phyloP scores from a whole-genome alignment of 2,329 filamentous ascomycete species.

The Furcasterigmium furcatum region DNA sequence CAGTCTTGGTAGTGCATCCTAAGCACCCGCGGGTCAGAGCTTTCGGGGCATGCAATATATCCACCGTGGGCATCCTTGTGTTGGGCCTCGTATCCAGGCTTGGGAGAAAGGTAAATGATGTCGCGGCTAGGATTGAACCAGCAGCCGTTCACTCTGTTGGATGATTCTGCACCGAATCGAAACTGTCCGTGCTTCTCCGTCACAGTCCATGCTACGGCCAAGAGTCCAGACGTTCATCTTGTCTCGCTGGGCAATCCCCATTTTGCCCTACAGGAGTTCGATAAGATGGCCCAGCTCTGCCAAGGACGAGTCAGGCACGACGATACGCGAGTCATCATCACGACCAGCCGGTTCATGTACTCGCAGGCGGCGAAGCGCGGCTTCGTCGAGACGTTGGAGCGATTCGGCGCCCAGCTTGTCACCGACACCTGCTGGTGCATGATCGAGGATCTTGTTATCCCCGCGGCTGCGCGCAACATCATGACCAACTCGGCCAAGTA shows the following conservation, averaged over 20 bases:
- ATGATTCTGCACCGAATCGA: too few relatives aligned
- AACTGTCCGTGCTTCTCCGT: too few relatives aligned
- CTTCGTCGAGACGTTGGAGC: slow-evolving; percentile 21
- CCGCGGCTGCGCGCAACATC: slow-evolving; percentile 19
- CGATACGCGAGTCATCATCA: slow-evolving; percentile 12
- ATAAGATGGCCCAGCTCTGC: slow-evolving; percentile 24
- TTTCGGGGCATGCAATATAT: too few relatives aligned
- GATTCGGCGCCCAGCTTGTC: slow-evolving; percentile 33
- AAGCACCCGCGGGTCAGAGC: too few relatives aligned
- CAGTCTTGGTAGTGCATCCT: too few relatives aligned
- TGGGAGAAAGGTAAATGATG: too few relatives aligned
- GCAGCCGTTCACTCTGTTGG: too few relatives aligned
- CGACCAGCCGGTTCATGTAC: slow-evolving; percentile 1
- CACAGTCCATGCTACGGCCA: too few relatives aligned
- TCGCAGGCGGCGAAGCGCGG: slow-evolving; percentile 17
- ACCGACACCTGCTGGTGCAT: slow-evolving; percentile 47
- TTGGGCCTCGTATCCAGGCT: too few relatives aligned
- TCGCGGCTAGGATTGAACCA: too few relatives aligned
- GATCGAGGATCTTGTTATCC: slow-evolving; percentile 35
- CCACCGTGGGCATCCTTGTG: too few relatives aligned
- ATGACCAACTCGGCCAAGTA: slow-evolving; percentile 45
- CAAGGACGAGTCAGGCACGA: slow-evolving; percentile 16
- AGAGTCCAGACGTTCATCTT: slow-evolving; percentile 32
- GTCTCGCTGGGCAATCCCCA: slow-evolving; percentile 42
- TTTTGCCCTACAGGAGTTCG: slow-evolving; percentile 34